Evolutionary conservation across 805 yeast genomes (phyloP).

Genomic region (Cyberlindnera suaveolens): DNA sequence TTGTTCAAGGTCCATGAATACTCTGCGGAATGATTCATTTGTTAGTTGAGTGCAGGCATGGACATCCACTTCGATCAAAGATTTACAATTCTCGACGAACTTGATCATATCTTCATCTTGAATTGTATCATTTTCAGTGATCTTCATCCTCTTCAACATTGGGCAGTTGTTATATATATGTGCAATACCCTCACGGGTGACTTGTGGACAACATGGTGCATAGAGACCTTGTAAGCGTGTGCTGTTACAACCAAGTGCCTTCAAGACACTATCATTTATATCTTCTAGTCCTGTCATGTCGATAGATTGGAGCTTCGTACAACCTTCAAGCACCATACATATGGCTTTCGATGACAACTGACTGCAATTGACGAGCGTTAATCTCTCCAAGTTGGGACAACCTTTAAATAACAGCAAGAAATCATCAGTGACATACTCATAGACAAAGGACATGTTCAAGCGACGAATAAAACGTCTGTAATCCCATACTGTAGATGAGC

Average conservation of each 20-base stretch:
- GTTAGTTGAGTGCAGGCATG: constrained; percentile 74
- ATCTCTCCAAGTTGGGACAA: constrained; percentile 74
- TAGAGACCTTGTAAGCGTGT: constrained; percentile 81
- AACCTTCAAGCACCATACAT: constrained; percentile 52
- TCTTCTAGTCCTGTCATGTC: constrained; percentile 78
- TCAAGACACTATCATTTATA: constrained; percentile 63
- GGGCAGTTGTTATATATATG: constrained; percentile 58
- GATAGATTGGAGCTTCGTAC: constrained; percentile 71
- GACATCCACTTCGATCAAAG: constrained; percentile 83
- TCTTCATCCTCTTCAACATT: constrained; percentile 72
- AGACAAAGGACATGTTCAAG: constrained; percentile 71
- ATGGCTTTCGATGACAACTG: constrained; percentile 57
- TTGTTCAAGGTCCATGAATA: constrained; percentile 59
- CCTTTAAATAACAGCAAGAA: constrained; percentile 55
- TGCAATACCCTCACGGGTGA: constrained; percentile 59
- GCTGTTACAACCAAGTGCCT: constrained; percentile 64
- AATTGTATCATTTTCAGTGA: constrained; percentile 64
- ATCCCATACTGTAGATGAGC: constrained; percentile 51
- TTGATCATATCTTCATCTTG: constrained; percentile 56
- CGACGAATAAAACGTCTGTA: constrained; percentile 68
- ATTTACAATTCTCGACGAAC: constrained; percentile 66
- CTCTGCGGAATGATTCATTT: constrained; percentile 49
- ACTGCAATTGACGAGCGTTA: constrained; percentile 78
- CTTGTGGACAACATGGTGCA: constrained; percentile 76
- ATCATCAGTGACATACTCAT: constrained; percentile 58